phyloP scores from a whole-genome alignment of 2,329 filamentous ascomycete genomes.

The Reticulascus tulasneorum region DNA sequence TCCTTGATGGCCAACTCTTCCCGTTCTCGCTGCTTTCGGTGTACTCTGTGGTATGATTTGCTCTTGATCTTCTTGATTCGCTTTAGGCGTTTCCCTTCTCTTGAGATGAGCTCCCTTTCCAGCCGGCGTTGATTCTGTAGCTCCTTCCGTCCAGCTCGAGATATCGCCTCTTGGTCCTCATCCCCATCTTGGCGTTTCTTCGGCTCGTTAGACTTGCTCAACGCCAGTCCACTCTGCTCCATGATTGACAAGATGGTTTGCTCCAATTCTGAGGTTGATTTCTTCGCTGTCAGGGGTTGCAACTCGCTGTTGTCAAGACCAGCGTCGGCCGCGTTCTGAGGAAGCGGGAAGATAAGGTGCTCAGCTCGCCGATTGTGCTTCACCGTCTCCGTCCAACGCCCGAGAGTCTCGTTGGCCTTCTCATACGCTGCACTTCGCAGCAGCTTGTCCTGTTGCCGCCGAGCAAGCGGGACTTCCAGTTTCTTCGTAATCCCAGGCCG shows the following conservation, averaged over 20 bases:
- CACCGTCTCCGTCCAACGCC: conserved; percentile 91
- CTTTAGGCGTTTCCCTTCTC: conserved; percentile 83
- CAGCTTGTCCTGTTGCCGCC: conserved; percentile 79
- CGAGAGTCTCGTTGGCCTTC: conserved; percentile 86
- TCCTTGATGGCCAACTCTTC: conserved; percentile 49
- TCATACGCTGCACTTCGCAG: conserved; percentile 80
- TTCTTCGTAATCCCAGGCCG: conserved; percentile 54
- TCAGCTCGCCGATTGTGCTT: conserved; percentile 91
- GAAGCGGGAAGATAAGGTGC: conserved; percentile 81
- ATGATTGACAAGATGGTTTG: conserved; percentile 83
- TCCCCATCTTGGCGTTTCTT: conserved; percentile 57
- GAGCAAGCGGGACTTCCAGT: conserved; percentile 77
- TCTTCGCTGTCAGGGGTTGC: conserved; percentile 58
- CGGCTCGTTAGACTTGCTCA: conserved; percentile 36
- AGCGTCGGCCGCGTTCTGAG: conserved; percentile 62
- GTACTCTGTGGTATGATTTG: conserved; percentile 88
- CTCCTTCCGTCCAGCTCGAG: conserved; percentile 68
- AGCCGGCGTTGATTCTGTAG: conserved; percentile 71
- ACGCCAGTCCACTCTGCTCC: conserved; percentile 76
- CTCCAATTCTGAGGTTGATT: conserved; percentile 76
- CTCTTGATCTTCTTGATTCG: conserved; percentile 99
- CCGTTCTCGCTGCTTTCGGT: conserved; percentile 67
- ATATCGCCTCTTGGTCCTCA: conserved; percentile 65
- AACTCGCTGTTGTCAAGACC: conserved; percentile 61
- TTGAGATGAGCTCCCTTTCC: conserved; percentile 78